Percentiles rank a stretch among this genome's conserved stretches.
phyloP scores from a whole-genome alignment of 2,329 filamentous ascomycete species.

The Scleromitrula shiraiana region DNA sequence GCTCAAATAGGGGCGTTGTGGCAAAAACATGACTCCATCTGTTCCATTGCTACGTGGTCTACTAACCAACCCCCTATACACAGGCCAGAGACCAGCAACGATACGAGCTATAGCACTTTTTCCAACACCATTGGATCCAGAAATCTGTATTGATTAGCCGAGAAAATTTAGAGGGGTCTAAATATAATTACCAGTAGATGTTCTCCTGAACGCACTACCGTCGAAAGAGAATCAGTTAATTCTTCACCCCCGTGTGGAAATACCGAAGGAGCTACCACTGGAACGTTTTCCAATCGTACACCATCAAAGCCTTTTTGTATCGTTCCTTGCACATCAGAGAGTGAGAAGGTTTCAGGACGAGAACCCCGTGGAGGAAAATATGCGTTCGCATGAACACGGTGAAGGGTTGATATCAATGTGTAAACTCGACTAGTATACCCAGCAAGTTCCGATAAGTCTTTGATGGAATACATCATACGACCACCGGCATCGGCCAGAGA shows the following conservation, averaged over 20 bases:
- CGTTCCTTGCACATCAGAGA: constrained; percentile 88
- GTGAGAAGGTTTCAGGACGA: constrained; percentile 74
- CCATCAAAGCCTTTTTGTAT: constrained; percentile 93
- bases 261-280: constrained; percentile 79
- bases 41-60: constrained; percentile 71
- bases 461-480: constrained; percentile 99
- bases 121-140: constrained; percentile 88
- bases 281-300: constrained; percentile 85
- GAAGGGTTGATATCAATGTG: constrained; percentile 87
- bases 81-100: constrained; percentile 88
- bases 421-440: constrained; percentile 96
- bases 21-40: constrained; percentile 97
- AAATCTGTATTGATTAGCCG: constrained; percentile 49
- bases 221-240: constrained; percentile 77
- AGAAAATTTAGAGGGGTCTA: background rate
- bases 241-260: constrained; percentile 90
- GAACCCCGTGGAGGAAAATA: constrained; percentile 64
- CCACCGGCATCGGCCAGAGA: constrained; percentile 93
- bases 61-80: constrained; percentile 87
- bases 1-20: constrained; percentile 85
- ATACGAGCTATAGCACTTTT: constrained; percentile 85
- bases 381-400: constrained; percentile 84
- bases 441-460: constrained; percentile 90
- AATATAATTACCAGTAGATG: constrained; percentile 58
- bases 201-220: constrained; percentile 84